phyloP scores from a whole-genome alignment of 352 stramenopile species.

The Phytophthora hibernalis region DNA sequence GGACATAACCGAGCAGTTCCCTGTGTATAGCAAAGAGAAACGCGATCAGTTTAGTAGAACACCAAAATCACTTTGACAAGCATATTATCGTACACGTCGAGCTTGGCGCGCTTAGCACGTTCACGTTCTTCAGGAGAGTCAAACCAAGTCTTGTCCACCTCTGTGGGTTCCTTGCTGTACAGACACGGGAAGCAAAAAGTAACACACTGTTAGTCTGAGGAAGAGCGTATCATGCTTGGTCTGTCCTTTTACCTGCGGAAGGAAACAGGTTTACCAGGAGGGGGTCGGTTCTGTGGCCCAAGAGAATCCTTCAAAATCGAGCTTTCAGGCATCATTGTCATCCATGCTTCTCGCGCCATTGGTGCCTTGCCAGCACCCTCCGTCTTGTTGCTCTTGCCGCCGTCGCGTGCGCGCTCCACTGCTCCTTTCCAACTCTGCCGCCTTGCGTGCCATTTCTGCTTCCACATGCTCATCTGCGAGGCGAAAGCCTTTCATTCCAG shows the following conservation, averaged over 20 bases:
- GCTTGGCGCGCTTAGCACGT: conserved; percentile 76
- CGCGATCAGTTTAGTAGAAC: conserved; percentile 12
- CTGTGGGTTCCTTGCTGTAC: conserved; percentile 71
- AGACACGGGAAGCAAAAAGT: conserved; percentile 14
- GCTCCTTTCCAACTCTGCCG: conserved; percentile 64
- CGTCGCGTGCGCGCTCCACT: conserved; percentile 54
- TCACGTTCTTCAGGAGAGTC: conserved; percentile 83
- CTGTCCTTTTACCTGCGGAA: conserved; percentile 55
- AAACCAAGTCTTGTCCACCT: conserved; percentile 86
- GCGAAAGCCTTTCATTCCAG: conserved; percentile 82
- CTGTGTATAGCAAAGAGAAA: conserved; percentile 35
- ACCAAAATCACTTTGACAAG: background rate
- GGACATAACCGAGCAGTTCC: conserved; percentile 83
- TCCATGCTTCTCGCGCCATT: conserved; percentile 76
- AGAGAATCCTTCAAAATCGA: conserved; percentile 79
- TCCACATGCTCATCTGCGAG: conserved; percentile 73
- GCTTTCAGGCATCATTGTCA: conserved; percentile 86
- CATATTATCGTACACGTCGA: conserved; percentile 68
- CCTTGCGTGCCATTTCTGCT: conserved; percentile 71
- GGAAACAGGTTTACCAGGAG: conserved; percentile 58
- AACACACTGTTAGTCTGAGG: conserved; percentile 2
- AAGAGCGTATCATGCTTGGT: background rate
- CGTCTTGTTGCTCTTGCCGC: conserved; percentile 9
- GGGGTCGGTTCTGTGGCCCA: conserved; percentile 54
- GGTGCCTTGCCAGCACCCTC: conserved; percentile 23